Conservation (phyloP, 257 asterid genomes). For the Gardenia jasminoides region DNA sequence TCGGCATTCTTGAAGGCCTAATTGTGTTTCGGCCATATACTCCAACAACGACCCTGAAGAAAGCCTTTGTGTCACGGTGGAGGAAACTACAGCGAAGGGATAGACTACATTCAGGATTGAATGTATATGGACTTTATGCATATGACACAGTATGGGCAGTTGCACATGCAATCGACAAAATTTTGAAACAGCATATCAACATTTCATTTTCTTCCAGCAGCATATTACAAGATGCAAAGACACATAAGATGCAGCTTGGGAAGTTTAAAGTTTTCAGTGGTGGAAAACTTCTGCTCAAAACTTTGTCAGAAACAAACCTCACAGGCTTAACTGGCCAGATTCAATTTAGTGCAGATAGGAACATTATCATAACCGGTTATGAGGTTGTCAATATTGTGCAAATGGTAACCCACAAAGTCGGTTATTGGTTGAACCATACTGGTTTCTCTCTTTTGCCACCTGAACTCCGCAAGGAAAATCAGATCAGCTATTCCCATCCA, state of each 20-base stretch:
- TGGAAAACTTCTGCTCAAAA: constrained; percentile 27
- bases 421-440: constrained; percentile 36
- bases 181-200: constrained; percentile 11
- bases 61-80: constrained; percentile 29
- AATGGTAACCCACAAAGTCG: constrained; percentile 20
- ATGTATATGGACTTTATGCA: constrained; percentile 36
- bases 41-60: constrained; percentile 19
- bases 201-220: constrained; percentile 23
- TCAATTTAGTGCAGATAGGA: constrained; percentile 20
- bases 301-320: constrained; percentile 23
- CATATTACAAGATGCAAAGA: constrained; percentile 6
- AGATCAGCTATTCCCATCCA: not conserved
- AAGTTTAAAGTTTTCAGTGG: constrained; percentile 27
- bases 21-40: constrained; percentile 31
- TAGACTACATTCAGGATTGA: constrained; percentile 12
- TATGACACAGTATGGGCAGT: constrained; percentile 38
- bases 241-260: constrained; percentile 15
- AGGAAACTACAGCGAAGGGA: constrained; percentile 17
- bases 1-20: constrained; percentile 26
- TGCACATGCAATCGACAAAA: constrained; percentile 25
- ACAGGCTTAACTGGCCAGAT: constrained; percentile 35
- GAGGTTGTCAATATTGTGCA: constrained; percentile 29
- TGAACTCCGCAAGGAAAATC: constrained; percentile 8
- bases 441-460: constrained; percentile 35
- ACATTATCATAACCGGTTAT: constrained; percentile 23